Evolutionary conservation across 164 flowering plant genomes (phyloP), one percentile per base, ranked within the genome.

Genomic region (Liquidambar formosana): DNA sequence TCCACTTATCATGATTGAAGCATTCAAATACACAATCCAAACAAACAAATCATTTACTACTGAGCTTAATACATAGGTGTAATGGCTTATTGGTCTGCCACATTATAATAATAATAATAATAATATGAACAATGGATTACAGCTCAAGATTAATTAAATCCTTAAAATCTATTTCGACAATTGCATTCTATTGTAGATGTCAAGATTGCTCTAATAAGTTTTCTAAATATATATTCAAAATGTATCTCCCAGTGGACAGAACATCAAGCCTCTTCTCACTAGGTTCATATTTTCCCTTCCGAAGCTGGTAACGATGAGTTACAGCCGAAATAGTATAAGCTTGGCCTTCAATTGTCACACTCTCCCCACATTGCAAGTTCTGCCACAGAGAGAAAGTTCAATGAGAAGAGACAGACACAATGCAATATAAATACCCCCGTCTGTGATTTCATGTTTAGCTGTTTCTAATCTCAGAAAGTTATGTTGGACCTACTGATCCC

Each of bases 281-380:
- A 8, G 97, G 96, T 74, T 91, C 94, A 51, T 89, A 95, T 75
- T 83, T 91, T 38, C 97, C 97, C 75, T 88, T 91, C 57, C 97
- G 83, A 41, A 94, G 97, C 80, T 89, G 90, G 80, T 92, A 92
- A 1, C 97, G 88, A 58, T 90, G 92, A 63, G 92, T 94, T 53
- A 92, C 95, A 69, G 98, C 86, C 41, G 92, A 89, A 71, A 94
- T 80, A 0, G 90, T 94, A 66, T 94, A 94, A 19, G 85, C 70
- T 67, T 85, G 93, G 71, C 92, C 98, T 80, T 90, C 98, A 61
- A 90, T 89, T 33, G 90, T 90, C 67, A 94, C 96, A 68, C 82
- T 86, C 67, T 94, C 98, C 28, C 97, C 98, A 78, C 96, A 87
- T 43, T 94, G 98, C 82, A 91, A 61, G 74, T 94, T 88, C 96